phyloP scores from a whole-genome alignment of 176 grass and related monocot species.

The Puya raimondii region DNA sequence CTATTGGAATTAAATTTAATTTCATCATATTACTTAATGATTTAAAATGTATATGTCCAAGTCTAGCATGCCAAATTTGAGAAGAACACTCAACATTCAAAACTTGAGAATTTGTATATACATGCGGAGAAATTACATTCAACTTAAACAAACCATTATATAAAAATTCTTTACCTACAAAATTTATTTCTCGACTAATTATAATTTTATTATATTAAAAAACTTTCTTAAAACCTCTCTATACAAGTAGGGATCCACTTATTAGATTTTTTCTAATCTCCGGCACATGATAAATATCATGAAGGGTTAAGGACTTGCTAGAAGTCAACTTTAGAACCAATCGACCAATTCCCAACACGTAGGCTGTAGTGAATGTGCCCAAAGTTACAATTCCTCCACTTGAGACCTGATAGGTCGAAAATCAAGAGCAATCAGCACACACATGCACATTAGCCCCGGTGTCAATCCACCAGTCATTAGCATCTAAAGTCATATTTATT shows the following conservation, averaged over 20 bases:
- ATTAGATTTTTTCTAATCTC: neutral
- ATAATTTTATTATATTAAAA: too few species aligned
- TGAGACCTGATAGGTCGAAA: neutral
- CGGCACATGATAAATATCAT: neutral
- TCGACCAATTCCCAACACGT: neutral
- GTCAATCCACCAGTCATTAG: neutral
- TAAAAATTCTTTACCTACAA: too few species aligned
- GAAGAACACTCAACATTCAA: too few species aligned
- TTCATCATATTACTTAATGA: neutral
- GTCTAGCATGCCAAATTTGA: neutral
- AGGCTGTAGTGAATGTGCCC: neutral
- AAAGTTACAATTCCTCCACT: neutral
- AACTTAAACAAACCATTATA: too few species aligned
- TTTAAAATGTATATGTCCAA: neutral
- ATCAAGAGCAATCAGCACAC: neutral
- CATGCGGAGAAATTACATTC: too few species aligned
- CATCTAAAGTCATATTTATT: neutral
- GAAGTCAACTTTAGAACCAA: neutral
- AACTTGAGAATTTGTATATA: too few species aligned
- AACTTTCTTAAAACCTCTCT: too few species aligned
- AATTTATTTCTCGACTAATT: too few species aligned
- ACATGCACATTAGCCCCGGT: neutral
- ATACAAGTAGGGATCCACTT: neutral
- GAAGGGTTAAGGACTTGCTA: too few species aligned
- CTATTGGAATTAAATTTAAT: neutral